Percentiles rank a stretch among this genome's conserved stretches.
These are phyloP conservation scores for Dendrobium catenatum DNA, from an alignment of 106 monocot genomes.

Conservation along the genomic window DNA sequence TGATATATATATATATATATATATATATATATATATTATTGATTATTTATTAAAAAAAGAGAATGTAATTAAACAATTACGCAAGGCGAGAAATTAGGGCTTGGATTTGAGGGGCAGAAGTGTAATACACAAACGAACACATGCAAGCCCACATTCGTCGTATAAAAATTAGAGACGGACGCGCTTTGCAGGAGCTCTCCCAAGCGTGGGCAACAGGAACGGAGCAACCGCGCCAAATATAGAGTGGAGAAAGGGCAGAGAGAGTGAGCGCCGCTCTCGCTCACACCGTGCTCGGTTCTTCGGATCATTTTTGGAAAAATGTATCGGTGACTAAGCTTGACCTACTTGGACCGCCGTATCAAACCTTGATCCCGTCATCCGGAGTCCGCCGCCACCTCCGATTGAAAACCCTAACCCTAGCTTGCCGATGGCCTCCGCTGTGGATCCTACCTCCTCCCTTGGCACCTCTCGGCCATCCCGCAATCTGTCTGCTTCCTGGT, in stretches of 20 bases:
- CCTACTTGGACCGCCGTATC: background rate
- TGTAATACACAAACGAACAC: background rate
- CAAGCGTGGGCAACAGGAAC: background rate
- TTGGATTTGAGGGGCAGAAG: background rate
- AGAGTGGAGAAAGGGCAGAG: background rate
- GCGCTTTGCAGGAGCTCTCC: background rate
- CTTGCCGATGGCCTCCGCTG: conserved; percentile 2
- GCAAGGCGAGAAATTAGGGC: no score
- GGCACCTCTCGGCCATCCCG: conserved; percentile 8
- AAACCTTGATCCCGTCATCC: background rate
- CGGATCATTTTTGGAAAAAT: conserved; percentile 1
- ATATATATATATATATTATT: no score
- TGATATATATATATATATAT: no score
- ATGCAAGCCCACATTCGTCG: background rate
- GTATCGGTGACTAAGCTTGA: background rate
- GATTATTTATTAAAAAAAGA: no score
- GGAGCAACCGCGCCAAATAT: background rate
- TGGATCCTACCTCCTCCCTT: conserved; percentile 13
- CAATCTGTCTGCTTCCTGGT: conserved; percentile 8
- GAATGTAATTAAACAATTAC: no score
- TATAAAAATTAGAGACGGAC: background rate
- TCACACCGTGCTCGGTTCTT: background rate
- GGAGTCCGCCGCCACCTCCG: background rate
- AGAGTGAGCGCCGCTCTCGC: background rate
- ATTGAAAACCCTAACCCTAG: conserved; percentile 7